Conservation (phyloP, 352 stramenopile genomes). For the Globisporangium radiosum region DNA sequence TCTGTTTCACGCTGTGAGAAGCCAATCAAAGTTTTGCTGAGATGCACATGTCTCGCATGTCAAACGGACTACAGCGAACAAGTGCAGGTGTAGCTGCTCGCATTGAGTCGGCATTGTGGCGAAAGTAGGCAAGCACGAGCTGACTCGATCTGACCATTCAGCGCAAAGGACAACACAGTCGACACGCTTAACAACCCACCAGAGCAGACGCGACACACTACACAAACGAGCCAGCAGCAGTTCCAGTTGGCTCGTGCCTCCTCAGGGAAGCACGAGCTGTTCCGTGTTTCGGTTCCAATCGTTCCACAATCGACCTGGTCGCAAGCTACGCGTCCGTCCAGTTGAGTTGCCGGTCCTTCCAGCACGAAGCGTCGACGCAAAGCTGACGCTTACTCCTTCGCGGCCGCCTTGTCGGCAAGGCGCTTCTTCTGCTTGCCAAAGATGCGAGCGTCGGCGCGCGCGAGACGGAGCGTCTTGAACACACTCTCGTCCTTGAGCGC, state of each 20-base stretch:
- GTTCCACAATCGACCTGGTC: conserved; percentile 49
- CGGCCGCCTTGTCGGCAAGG: conserved; percentile 81
- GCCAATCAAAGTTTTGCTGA: too few species aligned
- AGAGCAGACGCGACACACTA: too few species aligned
- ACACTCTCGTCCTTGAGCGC: conserved; percentile 84
- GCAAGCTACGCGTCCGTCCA: not conserved
- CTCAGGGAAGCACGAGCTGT: not conserved
- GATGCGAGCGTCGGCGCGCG: conserved; percentile 81
- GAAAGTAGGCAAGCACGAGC: too few species aligned
- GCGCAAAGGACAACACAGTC: not conserved
- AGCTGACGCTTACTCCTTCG: conserved; percentile 64
- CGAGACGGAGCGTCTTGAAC: conserved; percentile 79
- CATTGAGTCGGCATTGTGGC: too few species aligned
- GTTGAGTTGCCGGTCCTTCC: too few species aligned
- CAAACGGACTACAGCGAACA: too few species aligned
- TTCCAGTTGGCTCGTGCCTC: conserved; percentile 5
- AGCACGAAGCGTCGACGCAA: too few species aligned
- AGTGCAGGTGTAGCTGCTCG: too few species aligned
- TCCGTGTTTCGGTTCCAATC: conserved; percentile 32
- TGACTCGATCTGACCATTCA: too few species aligned
- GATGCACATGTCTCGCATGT: too few species aligned
- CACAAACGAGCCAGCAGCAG: not conserved
- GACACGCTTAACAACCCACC: not conserved
- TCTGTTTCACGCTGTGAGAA: too few species aligned
- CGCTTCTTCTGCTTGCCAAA: conserved; percentile 87